Evolutionary conservation across 805 yeast genomes (phyloP), one percentile per base, ranked within the genome.

Genomic region (Lipomyces lipofer): DNA sequence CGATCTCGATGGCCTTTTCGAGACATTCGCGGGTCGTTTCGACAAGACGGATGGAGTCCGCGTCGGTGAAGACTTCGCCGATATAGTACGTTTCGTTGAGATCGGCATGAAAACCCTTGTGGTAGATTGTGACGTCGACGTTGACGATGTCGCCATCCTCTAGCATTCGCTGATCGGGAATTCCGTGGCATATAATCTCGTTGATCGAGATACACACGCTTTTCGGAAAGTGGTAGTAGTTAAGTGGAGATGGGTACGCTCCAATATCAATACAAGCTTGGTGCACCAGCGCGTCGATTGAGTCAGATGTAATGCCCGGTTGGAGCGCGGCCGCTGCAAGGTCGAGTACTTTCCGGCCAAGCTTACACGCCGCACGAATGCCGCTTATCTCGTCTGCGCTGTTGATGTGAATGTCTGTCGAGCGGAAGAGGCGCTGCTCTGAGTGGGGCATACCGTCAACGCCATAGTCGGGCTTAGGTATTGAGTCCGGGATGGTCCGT

Each of bases 111-210:
- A 83, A 82, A 1, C 99, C 99, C 62, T 86, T 80, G 71, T 86
- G 81, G 73, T 80, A 94, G 50, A 94, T 71, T 2, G 96, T 80
- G 46, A 94, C 88, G 69, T 94, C 99, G 60, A 94, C 75, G 68
- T 94, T 94, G 57, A 94, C 80, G 63, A 94, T 92, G 69, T 94
- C 99, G 56, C 99, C 99, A 63, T 92, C 98, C 69, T 88, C 74
- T 60, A 94, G 78, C 30, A 83, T 84, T 51, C 91, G 80, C 73
- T 87, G 79, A 72, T 94, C 99, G 25, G 99, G 99, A 55, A 94
- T 87, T 60, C 99, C 99, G 71, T 94, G 99, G 70, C 99, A 94
- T 57, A 94, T 87, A 54, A 90, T 84, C 75, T 94, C 99, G 71
- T 94, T 94, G 42, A 94, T 85, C 1, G 97, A 89, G 1, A 96